A percentile compares a stretch with the other conserved stretches of the same genome.
phyloP scores from a whole-genome alignment of 257 asterid genomes.

The Scutellaria galericulata region DNA sequence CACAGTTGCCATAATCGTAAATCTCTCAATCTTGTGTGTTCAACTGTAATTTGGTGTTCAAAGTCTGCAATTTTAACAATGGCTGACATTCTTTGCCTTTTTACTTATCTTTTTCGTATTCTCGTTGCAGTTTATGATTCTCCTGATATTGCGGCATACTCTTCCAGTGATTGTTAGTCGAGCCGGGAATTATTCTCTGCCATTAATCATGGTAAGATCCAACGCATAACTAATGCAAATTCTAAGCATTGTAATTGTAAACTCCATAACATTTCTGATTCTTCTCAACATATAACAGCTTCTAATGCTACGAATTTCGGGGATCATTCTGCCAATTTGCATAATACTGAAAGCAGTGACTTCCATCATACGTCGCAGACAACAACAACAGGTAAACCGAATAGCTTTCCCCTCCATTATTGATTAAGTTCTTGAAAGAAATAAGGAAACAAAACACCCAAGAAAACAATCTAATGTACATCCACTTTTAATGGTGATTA shows the following conservation, averaged over 20 bases:
- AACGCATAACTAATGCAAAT: not conserved
- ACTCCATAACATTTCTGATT: slow-evolving; percentile 28
- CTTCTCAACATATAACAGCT: slow-evolving; percentile 54
- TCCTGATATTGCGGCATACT: slow-evolving; percentile 78
- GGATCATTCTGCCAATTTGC: slow-evolving; percentile 85
- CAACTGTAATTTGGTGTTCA: no score
- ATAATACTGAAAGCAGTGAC: slow-evolving; percentile 79
- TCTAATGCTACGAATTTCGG: slow-evolving; percentile 62
- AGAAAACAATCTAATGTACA: slow-evolving; percentile 2
- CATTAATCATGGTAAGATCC: slow-evolving; percentile 75
- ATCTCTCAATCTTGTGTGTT: slow-evolving; percentile 7
- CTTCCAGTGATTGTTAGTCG: slow-evolving; percentile 74
- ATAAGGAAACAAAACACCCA: not conserved
- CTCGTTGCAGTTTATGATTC: slow-evolving; percentile 78
- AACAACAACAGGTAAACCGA: slow-evolving; percentile 56
- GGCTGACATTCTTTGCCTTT: slow-evolving; percentile 7
- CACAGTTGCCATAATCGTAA: slow-evolving; percentile 73
- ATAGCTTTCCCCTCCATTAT: not conserved
- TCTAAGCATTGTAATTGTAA: not conserved
- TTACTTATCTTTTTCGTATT: not conserved
- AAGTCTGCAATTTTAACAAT: no score
- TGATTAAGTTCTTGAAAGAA: not conserved
- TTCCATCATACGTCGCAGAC: slow-evolving; percentile 58
- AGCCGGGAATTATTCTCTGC: slow-evolving; percentile 69
- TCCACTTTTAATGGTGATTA: slow-evolving; percentile 17